Evolutionary conservation across 2,329 filamentous ascomycete genomes (phyloP).

Genomic region (Xylariales sp.): DNA sequence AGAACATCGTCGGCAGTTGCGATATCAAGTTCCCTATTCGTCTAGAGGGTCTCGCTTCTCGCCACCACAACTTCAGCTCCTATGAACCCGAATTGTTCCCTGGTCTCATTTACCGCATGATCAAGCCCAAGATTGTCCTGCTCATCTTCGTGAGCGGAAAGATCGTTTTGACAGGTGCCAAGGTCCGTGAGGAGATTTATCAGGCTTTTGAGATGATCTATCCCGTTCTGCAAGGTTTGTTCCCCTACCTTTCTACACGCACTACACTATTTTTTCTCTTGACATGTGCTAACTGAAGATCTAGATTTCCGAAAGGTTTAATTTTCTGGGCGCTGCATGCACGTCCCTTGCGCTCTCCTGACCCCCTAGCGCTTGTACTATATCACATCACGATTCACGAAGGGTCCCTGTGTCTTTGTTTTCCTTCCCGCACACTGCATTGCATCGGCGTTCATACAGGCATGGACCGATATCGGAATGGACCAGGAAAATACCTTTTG

Average conservation of each 20-base stretch:
- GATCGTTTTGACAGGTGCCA: slow-evolving; percentile 95
- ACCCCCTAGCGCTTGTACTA: slow-evolving; percentile 8
- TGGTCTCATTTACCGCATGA: slow-evolving; percentile 99
- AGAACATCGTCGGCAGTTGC: slow-evolving; percentile 98
- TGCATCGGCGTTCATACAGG: slow-evolving; percentile 50
- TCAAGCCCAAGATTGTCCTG: slow-evolving; percentile 98
- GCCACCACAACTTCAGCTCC: slow-evolving; percentile 98
- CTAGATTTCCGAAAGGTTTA: slow-evolving; percentile 63
- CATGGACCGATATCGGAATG: slow-evolving; percentile 19
- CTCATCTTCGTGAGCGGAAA: slow-evolving; percentile 98
- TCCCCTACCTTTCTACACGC: too few species aligned
- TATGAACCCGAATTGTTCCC: slow-evolving; percentile 99
- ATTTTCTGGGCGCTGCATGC: slow-evolving; percentile 13
- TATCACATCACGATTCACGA: not conserved
- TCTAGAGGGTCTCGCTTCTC: slow-evolving; percentile 88
- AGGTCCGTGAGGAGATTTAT: slow-evolving; percentile 97
- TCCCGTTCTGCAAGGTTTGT: too few species aligned
- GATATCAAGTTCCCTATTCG: slow-evolving; percentile 99
- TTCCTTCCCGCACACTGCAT: slow-evolving; percentile 40
- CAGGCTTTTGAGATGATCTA: slow-evolving; percentile 97
- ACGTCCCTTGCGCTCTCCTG: slow-evolving; percentile 26
- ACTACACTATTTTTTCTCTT: too few species aligned
- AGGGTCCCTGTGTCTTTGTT: slow-evolving; percentile 17
- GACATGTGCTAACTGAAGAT: too few species aligned
- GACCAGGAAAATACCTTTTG: slow-evolving; percentile 25